phyloP scores from a whole-genome alignment of 2,329 filamentous ascomycete genomes.

The Colletotrichum plurivorum region DNA sequence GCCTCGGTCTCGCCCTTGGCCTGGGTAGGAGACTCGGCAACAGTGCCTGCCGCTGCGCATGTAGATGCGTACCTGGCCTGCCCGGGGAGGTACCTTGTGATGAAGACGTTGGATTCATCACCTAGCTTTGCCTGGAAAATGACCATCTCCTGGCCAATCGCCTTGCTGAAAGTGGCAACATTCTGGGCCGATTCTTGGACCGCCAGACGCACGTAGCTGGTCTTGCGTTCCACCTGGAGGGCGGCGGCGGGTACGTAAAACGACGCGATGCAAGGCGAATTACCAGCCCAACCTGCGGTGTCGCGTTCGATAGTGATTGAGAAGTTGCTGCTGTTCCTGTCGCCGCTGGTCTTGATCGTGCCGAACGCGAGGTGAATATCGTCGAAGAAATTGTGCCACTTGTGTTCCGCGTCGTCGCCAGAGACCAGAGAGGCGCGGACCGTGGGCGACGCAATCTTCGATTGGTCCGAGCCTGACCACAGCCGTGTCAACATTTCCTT shows the following conservation, averaged over 20 bases:
- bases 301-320: conserved; percentile 52
- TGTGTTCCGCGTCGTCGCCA: conserved; percentile 40
- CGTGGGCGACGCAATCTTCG: conserved; percentile 45
- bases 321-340: conserved; percentile 49
- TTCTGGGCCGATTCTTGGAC: conserved; percentile 47
- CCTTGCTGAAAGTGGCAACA: conserved; percentile 42
- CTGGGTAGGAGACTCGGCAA: conserved; percentile 42
- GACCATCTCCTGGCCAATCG: conserved; percentile 46
- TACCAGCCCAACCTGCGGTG: conserved; percentile 52
- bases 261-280: conserved; percentile 55
- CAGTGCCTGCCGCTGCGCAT: conserved; percentile 43
- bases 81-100: conserved; percentile 55
- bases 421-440: conserved; percentile 50
- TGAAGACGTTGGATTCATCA: conserved; percentile 49
- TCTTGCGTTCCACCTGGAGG: conserved; percentile 51
- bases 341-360: conserved; percentile 45
- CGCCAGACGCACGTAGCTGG: conserved; percentile 50
- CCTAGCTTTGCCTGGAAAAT: conserved; percentile 51
- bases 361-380: conserved; percentile 60
- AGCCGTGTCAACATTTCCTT: conserved; percentile 46
- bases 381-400: conserved; percentile 54
- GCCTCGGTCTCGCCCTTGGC: conserved; percentile 42
- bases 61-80: conserved; percentile 47
- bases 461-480: conserved; percentile 40
- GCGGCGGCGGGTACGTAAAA: conserved; percentile 56